Evolutionary conservation across 2,329 filamentous ascomycete species (phyloP), one percentile per base, ranked within the genome.

Genomic region (Hymenoscyphus linearis): DNA sequence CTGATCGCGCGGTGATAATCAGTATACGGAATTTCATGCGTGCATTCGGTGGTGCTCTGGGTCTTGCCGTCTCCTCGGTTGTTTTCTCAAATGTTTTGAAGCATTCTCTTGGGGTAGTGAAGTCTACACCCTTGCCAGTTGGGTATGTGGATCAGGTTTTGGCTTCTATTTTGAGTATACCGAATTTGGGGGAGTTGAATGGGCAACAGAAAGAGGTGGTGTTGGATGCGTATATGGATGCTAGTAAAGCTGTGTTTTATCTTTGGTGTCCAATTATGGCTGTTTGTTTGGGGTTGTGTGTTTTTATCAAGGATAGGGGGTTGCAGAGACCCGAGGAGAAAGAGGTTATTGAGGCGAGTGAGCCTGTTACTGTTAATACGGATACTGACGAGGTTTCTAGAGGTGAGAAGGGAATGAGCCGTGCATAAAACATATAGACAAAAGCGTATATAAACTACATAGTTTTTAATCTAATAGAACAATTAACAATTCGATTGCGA

Each of bases 11-110:
- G 0, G 81, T 87, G 1, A 80, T 86, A 22, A 87, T 86, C 37
- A 83, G 82, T 2, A 80, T 82, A 57, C 78, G 85, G 1, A 88
- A 88, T 66, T 87, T 87, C 68, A 77, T 86, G 62, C 80, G 85
- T 7, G 81, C 79, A 54, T 74, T 84, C 3, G 85, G 85, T 10
- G 85, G 84, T 26, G 77, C 84, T 1, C 76, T 80, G 14, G 84
- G 85, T 0, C 77, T 88, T 0, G 83, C 83, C 0, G 74, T 86
- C 9, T 82, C 80, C 0, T 82, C 82, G 1, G 81, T 82, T 2
- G 73, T 85, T 1, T 71, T 81, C 22, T 71, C 69, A 1, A 70
- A 74, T 68, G 61, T 74, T 69, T 37, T 73, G n/a, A 65, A 66
- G n/a, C 61, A 62, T 12, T 60, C 60, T 7, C 52, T 70, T 1